These are phyloP conservation scores for Rubia tinctorum DNA, from an alignment of 305 asterid species.

Conservation along the genomic window DNA sequence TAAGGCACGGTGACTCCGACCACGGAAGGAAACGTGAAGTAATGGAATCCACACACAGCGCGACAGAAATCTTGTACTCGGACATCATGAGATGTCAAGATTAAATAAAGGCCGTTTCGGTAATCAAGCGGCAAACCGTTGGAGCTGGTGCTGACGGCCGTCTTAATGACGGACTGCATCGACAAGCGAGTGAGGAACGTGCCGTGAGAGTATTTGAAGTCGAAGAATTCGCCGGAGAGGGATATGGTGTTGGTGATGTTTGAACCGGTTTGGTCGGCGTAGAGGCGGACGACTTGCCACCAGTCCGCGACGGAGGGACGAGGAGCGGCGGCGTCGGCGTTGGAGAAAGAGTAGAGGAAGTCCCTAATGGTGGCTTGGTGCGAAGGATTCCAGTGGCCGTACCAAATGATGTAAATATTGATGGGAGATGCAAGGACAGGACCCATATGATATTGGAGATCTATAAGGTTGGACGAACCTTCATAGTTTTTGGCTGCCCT, in stretches of 20 bases:
- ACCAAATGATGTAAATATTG: constrained; percentile 70
- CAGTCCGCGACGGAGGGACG: constrained; percentile 71
- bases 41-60: constrained; percentile 78
- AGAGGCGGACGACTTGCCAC: constrained; percentile 64
- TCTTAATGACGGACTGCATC: constrained; percentile 49
- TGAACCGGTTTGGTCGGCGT: constrained; percentile 66
- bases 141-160: constrained; percentile 29
- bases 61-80: constrained; percentile 68
- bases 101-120: constrained; percentile 50
- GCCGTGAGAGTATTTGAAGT: constrained; percentile 53
- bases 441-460: constrained; percentile 78
- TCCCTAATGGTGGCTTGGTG: constrained; percentile 64
- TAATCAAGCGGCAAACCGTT: constrained; percentile 39
- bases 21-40: constrained; percentile 63
- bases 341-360: constrained; percentile 48
- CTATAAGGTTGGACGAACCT: constrained; percentile 59
- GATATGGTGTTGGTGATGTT: constrained; percentile 37
- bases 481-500: constrained; percentile 46
- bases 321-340: constrained; percentile 27
- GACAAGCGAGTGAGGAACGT: constrained; percentile 40
- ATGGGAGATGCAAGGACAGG: constrained; percentile 62
- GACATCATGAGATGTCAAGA: constrained; percentile 58
- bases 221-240: constrained; percentile 50
- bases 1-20: constrained; percentile 73
- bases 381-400: constrained; percentile 57